These are phyloP conservation scores for Chamaecrista fasciculata DNA, from an alignment of 306 rosid genomes.

Conservation along the genomic window DNA sequence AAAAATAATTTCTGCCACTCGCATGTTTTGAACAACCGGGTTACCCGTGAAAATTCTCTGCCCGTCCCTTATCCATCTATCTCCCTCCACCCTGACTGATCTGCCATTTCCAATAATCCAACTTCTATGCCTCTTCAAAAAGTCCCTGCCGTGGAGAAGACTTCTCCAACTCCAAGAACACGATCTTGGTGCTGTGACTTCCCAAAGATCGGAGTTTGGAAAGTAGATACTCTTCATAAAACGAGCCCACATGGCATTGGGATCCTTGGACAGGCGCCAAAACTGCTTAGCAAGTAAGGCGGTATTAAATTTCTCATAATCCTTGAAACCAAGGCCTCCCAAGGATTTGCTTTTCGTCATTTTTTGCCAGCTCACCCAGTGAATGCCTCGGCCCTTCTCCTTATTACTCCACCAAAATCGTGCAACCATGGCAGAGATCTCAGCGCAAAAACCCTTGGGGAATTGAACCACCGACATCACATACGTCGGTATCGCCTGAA, in stretches of 20 bases:
- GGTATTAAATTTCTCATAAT: neutral
- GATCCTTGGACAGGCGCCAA: neutral
- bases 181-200: neutral
- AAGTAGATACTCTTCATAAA: neutral
- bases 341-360: neutral
- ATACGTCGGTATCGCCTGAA: neutral
- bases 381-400: neutral
- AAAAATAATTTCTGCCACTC: too few species aligned
- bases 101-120: neutral
- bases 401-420: neutral
- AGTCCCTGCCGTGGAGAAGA: neutral
- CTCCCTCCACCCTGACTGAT: neutral
- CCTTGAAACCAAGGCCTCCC: neutral
- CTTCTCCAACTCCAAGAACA: neutral
- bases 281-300: neutral
- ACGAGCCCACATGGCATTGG: neutral
- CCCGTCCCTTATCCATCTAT: neutral
- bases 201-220: neutral
- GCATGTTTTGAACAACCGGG: too few species aligned
- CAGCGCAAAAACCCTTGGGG: neutral
- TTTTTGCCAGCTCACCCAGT: neutral
- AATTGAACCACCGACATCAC: neutral
- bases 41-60: too few species aligned
- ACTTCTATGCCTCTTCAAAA: too few species aligned
- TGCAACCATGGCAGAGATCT: neutral